Percentiles rank a stretch among this genome's conserved stretches.
phyloP scores from a whole-genome alignment of 1,284 basidiomycete species.

The Cutaneotrichosporon cavernicola region DNA sequence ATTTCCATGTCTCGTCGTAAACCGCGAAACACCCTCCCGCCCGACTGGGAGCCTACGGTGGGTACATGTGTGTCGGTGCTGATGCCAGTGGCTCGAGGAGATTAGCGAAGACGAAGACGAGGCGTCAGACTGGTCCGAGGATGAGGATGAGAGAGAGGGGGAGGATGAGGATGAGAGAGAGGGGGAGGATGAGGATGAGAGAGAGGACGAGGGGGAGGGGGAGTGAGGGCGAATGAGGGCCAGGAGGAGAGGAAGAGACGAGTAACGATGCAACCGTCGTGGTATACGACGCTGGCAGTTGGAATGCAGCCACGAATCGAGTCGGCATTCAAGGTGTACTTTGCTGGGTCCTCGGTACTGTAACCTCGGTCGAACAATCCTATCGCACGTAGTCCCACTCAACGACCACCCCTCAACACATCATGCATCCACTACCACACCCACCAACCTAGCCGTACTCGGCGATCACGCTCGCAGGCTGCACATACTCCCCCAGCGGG shows the following conservation, averaged over 20 bases:
- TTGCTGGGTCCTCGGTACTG: too few relatives aligned
- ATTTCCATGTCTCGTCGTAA: too few relatives aligned
- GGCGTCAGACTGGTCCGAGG: not conserved
- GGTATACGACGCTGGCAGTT: too few relatives aligned
- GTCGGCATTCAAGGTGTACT: too few relatives aligned
- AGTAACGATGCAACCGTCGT: too few relatives aligned
- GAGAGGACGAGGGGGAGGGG: not conserved
- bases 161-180: not conserved
- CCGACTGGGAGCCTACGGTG: not conserved
- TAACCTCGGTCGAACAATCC: too few relatives aligned
- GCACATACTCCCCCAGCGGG: slow-evolving; percentile 44
- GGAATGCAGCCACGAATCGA: too few relatives aligned
- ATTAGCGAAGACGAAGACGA: not conserved
- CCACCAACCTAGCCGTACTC: too few relatives aligned
- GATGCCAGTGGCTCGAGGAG: not conserved
- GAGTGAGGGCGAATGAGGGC: not conserved
- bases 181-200: not conserved
- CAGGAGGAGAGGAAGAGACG: not conserved
- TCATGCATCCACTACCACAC: not conserved
- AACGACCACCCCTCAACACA: not conserved
- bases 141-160: too few relatives aligned
- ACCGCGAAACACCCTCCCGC: not conserved
- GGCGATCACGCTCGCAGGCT: slow-evolving; percentile 49
- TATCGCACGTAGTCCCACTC: too few relatives aligned
- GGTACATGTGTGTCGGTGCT: not conserved